A percentile compares a stretch with the other conserved stretches of the same genome.
Conservation (phyloP, 1,139 yeast species). For the Wickerhamomyces sp. region DNA sequence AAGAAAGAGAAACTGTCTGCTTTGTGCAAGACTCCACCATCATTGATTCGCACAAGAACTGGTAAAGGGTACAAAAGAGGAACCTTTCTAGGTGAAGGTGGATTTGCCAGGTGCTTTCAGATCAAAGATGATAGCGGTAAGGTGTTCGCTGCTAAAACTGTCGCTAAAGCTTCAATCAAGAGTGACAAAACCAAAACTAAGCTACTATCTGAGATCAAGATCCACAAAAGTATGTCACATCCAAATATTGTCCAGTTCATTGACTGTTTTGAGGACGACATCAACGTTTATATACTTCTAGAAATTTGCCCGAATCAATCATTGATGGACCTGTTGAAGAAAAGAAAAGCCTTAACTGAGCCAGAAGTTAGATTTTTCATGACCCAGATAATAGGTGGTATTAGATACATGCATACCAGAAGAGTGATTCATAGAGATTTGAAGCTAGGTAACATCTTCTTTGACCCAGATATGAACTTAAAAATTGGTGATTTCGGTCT, state of each 20-base stretch:
- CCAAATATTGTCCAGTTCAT: constrained; percentile 86
- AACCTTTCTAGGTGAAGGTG: constrained; percentile 92
- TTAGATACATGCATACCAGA: constrained; percentile 85
- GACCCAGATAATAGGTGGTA: constrained; percentile 92
- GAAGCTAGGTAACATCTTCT: constrained; percentile 89
- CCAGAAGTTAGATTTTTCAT: constrained; percentile 89
- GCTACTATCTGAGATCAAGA: constrained; percentile 86
- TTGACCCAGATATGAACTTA: constrained; percentile 87
- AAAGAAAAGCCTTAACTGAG: constrained; percentile 77
- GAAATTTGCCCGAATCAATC: constrained; percentile 95
- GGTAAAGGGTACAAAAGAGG: constrained; percentile 93
- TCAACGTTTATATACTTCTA: constrained; percentile 83
- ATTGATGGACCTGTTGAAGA: constrained; percentile 84
- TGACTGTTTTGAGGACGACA: constrained; percentile 94
- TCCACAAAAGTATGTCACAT: constrained; percentile 87
- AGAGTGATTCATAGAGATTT: constrained; percentile 95
- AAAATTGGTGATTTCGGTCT: constrained; percentile 96
- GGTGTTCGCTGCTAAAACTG: constrained; percentile 94
- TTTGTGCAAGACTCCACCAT: constrained; percentile 91
- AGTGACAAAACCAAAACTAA: constrained; percentile 90
- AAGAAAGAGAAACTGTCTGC: constrained; percentile 85
- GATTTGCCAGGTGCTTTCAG: constrained; percentile 97
- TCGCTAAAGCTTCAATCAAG: constrained; percentile 90
- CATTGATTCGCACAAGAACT: constrained; percentile 78
- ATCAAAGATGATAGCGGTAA: constrained; percentile 87